Evolutionary conservation across 2,329 filamentous ascomycete species (phyloP).

Genomic region (Fusarium sp.): DNA sequence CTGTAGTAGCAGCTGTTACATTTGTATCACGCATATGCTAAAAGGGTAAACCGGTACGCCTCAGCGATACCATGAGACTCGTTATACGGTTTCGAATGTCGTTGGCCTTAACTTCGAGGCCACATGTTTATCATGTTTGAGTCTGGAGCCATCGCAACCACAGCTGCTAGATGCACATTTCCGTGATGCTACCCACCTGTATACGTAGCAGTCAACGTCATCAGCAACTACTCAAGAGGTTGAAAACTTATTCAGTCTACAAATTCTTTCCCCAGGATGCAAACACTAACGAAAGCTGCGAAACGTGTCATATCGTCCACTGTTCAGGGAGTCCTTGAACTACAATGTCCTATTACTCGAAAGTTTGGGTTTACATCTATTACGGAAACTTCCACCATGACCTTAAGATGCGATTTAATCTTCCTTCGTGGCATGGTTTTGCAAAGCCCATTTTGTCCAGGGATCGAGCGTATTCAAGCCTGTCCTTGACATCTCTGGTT

Average conservation of each 20-base stretch:
- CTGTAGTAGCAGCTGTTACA: conserved; percentile 30
- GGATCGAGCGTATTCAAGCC: neutral
- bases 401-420: no score
- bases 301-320: no score
- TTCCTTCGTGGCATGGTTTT: no score
- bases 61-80: conserved; percentile 13
- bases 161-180: neutral
- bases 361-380: no score
- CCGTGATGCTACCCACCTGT: conserved; percentile 1
- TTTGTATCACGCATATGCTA: neutral
- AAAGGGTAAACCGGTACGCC: conserved; percentile 1
- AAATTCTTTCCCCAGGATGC: no score
- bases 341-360: no score
- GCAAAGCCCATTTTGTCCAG: no score
- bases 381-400: no score
- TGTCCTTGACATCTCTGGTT: neutral
- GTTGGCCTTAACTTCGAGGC: neutral
- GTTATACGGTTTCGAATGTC: neutral
- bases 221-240: neutral
- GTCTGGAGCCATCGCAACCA: no score
- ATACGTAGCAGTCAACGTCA: neutral
- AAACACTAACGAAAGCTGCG: no score
- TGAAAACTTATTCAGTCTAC: no score
- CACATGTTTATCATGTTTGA: neutral
- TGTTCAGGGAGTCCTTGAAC: no score